Evolutionary conservation across 192 early-diverging fungal species (phyloP).

Genomic region (Backusella liffmaniae): DNA sequence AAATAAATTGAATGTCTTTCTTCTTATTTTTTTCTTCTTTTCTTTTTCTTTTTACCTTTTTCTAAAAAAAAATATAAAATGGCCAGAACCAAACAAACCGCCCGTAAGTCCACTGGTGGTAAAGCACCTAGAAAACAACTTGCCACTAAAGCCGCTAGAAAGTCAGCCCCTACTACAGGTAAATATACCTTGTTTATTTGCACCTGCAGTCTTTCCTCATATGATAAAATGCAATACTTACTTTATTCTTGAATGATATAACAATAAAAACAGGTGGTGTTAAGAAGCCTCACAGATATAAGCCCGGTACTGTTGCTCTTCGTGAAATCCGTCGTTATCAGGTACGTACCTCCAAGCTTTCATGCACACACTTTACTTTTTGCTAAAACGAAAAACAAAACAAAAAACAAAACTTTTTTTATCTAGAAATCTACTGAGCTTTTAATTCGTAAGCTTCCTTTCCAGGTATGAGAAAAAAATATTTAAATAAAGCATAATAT

Average conservation of each 20-base stretch:
- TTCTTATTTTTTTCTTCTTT: background rate
- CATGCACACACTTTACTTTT: background rate
- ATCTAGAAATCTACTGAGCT: conserved; percentile 87
- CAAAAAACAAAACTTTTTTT: background rate
- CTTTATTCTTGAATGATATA: background rate
- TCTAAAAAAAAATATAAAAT: conserved; percentile 20
- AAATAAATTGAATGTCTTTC: background rate
- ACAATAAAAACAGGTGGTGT: conserved; percentile 62
- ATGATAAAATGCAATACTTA: background rate
- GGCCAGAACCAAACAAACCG: conserved; percentile 86
- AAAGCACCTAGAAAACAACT: conserved; percentile 97
- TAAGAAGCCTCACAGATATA: conserved; percentile 88
- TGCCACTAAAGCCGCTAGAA: conserved; percentile 95
- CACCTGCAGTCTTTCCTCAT: background rate
- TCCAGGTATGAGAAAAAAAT: conserved; percentile 55
- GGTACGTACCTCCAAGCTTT: conserved; percentile 14
- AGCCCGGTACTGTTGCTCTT: conserved; percentile 88
- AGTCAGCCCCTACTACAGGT: conserved; percentile 85
- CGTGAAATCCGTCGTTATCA: conserved; percentile 94
- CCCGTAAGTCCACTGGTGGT: conserved; percentile 98
- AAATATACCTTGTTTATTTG: background rate
- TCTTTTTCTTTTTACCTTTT: background rate
- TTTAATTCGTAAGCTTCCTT: conserved; percentile 90
- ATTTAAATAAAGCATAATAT: conserved; percentile 2
- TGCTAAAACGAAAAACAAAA: background rate